phyloP scores from a whole-genome alignment of 1,139 yeast genomes.

The Eremothecium gossypii region DNA sequence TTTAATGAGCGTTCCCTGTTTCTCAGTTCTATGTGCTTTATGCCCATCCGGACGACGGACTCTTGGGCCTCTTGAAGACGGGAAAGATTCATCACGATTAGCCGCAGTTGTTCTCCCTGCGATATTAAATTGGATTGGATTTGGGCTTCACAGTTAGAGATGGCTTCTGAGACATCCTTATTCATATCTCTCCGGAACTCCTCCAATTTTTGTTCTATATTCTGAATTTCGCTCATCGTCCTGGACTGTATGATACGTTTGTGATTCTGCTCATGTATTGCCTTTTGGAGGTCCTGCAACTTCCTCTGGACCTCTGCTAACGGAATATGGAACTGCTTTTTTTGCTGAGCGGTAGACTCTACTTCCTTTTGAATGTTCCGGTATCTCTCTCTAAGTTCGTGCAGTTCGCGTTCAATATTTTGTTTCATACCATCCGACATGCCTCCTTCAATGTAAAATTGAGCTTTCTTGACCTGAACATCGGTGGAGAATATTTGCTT shows the following conservation, averaged over 20 bases:
- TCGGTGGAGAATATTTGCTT: conserved; percentile 37
- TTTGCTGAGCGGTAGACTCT: conserved; percentile 17
- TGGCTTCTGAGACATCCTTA: conserved; percentile 23
- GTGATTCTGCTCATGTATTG: conserved; percentile 15
- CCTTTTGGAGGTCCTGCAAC: conserved; percentile 11
- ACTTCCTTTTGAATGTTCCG: conserved; percentile 19
- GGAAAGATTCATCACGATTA: conserved; percentile 9
- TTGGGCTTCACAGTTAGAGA: conserved; percentile 25
- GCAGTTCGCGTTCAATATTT: conserved; percentile 18
- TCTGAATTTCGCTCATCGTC: conserved; percentile 15
- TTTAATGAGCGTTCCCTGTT: conserved; percentile 20
- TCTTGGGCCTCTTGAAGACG: conserved; percentile 13
- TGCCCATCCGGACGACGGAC: conserved; percentile 10
- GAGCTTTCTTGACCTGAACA: conserved; percentile 18
- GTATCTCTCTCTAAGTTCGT: conserved; percentile 10
- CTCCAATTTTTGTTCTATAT: conserved; percentile 26
- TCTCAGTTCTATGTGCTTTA: conserved; percentile 15
- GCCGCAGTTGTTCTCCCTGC: conserved; percentile 13
- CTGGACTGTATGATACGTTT: conserved; percentile 16
- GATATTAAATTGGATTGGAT: conserved; percentile 13
- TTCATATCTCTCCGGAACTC: conserved; percentile 17
- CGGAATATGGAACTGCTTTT: conserved; percentile 8
- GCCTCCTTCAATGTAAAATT: conserved; percentile 38
- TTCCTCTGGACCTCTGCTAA: conserved; percentile 12
- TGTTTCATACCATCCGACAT: conserved; percentile 33